Evolutionary conservation across 805 yeast genomes (phyloP).

Genomic region (Yamadazyma sp.): DNA sequence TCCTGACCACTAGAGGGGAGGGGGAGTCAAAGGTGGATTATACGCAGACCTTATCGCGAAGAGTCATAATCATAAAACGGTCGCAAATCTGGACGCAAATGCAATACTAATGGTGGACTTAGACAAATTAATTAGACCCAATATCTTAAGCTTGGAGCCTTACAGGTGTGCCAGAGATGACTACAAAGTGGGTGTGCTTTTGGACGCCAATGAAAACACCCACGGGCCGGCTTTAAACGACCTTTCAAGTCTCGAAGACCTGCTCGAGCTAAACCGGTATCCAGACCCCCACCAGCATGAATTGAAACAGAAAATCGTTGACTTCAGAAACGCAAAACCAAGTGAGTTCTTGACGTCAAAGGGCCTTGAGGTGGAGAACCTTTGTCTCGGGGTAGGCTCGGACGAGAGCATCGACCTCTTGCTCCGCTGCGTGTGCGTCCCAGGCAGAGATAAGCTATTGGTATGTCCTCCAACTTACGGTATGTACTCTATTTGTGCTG

Average conservation of each 20-base stretch:
- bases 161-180: conserved; percentile 97
- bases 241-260: conserved; percentile 44
- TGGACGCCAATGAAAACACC: conserved; percentile 96
- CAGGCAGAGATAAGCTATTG: conserved; percentile 78
- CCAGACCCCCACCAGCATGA: conserved; percentile 94
- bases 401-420: conserved; percentile 93
- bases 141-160: conserved; percentile 79
- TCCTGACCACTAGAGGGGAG: too few species aligned
- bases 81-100: too few species aligned
- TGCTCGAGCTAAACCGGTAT: conserved; percentile 75
- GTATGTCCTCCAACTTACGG: conserved; percentile 96
- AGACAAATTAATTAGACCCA: conserved; percentile 59
- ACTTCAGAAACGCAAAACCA: conserved; percentile 63
- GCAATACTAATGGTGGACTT: conserved; percentile 19
- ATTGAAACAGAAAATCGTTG: conserved; percentile 68
- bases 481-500: conserved; percentile 91
- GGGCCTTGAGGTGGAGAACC: conserved; percentile 56
- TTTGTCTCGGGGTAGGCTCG: conserved; percentile 95
- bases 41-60: too few species aligned
- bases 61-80: conserved; percentile 6
- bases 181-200: conserved; percentile 78
- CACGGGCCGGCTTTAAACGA: conserved; percentile 75
- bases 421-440: conserved; percentile 79
- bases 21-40: too few species aligned
- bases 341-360: conserved; percentile 18